A percentile compares a stretch with the other conserved stretches of the same genome.
phyloP scores from a whole-genome alignment of 768 basidiomycete species.

The Roridomyces roridus region DNA sequence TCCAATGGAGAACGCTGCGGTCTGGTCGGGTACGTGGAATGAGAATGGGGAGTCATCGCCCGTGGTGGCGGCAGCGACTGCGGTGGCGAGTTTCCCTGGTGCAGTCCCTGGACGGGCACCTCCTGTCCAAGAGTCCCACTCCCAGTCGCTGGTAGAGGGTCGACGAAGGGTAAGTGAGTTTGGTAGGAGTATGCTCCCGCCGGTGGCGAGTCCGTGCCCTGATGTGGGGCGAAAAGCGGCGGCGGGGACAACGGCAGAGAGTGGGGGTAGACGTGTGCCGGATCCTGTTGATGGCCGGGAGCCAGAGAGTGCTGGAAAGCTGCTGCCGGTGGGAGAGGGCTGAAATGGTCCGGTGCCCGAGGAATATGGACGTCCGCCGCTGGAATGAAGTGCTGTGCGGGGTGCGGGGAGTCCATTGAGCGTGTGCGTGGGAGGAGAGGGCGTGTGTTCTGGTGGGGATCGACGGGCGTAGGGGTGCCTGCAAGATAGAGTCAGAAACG shows the following conservation, averaged over 20 bases:
- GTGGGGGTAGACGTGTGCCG: slow-evolving; percentile 65
- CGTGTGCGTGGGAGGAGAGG: slow-evolving; percentile 17
- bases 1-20: too few relatives aligned
- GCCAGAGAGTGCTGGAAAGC: neutral
- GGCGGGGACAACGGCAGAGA: slow-evolving; percentile 79
- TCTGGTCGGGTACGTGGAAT: slow-evolving; percentile 42
- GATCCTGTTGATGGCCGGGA: slow-evolving; percentile 35
- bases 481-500: slow-evolving; percentile 1
- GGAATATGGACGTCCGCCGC: slow-evolving; percentile 7
- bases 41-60: slow-evolving; percentile 64
- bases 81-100: slow-evolving; percentile 66
- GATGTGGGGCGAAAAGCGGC: slow-evolving; percentile 54
- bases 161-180: slow-evolving; percentile 58
- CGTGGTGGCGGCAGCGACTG: slow-evolving; percentile 48
- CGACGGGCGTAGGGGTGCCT: slow-evolving; percentile 34
- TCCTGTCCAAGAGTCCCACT: slow-evolving; percentile 27
- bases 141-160: slow-evolving; percentile 54
- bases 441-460: slow-evolving; percentile 20
- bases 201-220: slow-evolving; percentile 45
- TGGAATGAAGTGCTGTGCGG: slow-evolving; percentile 10
- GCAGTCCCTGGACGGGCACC: slow-evolving; percentile 70
- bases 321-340: slow-evolving; percentile 6
- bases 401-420: slow-evolving; percentile 5
- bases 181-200: slow-evolving; percentile 59
- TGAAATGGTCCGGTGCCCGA: slow-evolving; percentile 17